Conservation (phyloP, 2,329 filamentous ascomycete species). For the Penicillium sp. region DNA sequence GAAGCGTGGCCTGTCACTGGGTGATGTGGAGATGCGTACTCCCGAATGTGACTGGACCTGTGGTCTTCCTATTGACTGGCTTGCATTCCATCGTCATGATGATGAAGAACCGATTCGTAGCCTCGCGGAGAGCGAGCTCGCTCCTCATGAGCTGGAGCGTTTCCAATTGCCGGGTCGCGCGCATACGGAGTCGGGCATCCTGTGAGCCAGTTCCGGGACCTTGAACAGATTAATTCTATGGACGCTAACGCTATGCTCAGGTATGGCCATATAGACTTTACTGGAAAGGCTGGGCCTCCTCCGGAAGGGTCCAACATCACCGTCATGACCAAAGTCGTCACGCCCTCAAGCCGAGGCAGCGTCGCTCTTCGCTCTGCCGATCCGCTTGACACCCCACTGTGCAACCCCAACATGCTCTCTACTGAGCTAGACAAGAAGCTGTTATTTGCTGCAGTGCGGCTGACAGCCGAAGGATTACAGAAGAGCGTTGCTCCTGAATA, state of each 20-base stretch:
- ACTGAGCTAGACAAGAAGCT: neutral
- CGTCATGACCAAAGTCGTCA: conserved; percentile 1
- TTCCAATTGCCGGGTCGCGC: neutral
- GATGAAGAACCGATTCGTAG: neutral
- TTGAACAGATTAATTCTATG: too few relatives aligned
- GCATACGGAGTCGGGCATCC: neutral
- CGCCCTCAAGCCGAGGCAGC: conserved; percentile 24
- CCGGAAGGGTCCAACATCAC: conserved; percentile 3
- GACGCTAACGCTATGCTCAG: neutral
- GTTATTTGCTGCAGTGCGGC: neutral
- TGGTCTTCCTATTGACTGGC: conserved; percentile 13
- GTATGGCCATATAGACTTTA: neutral
- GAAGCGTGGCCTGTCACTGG: neutral
- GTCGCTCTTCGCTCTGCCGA: conserved; percentile 20
- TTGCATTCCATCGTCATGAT: neutral
- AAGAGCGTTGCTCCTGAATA: conserved; percentile 9
- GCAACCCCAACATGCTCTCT: neutral
- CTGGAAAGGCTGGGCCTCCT: neutral
- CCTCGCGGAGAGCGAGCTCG: neutral
- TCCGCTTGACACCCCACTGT: conserved; percentile 2
- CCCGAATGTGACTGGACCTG: neutral
- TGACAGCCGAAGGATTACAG: neutral
- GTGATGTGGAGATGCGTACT: conserved; percentile 8
- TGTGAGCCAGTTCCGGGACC: neutral
- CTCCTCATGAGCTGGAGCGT: neutral